Base-by-base conservation (phyloP, 495 filamentous ascomycete genomes). In the Mycothermus thermophilus region DNA sequence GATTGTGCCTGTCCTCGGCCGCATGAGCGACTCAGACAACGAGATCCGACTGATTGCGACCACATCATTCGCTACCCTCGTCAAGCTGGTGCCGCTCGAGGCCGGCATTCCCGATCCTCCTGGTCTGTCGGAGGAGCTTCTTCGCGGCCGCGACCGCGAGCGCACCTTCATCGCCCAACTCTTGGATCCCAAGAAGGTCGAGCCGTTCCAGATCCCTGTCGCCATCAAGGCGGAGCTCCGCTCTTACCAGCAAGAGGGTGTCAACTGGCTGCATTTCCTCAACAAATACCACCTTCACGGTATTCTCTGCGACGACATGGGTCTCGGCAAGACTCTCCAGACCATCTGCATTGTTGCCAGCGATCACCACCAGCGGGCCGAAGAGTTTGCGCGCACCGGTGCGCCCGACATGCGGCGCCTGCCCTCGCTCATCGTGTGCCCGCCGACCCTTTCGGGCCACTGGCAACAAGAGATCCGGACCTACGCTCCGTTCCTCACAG, bases 281-380 rank as follows among this genome's bases (percentile, higher is more conserved):
- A 97, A 96, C 50, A 86, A 84, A 24, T 97, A 94, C 51, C 84
- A 96, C 54, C 73, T 97, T 11, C 90, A 97, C 44, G 90, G 90
- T 25, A 93, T 97, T 60, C 83, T 97, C 35, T 97, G 90, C 53
- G 90, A 97, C 51, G 90, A 97, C 52, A 97, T 97, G 90, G 90
- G 90, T 44, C 81, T 97, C 28, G 90, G 90, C 21, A 97, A 97
- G 58, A 97, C 90, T 1, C 65, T 97, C 14, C 90, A 97, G 57
- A 97, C 90, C 0, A 72, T 97, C 28, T 96, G 92, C 52, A 96
- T 97, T 48, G 87, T 97, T 30, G 88, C 90, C 7, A 93, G 83
- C 60, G 90, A 97, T 53, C 90, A 97, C 53, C 86, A 94, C 51
- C 64, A 90, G 53, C 80, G 90, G 29, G 83, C 80, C 5, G 83